A percentile compares a stretch with the other conserved stretches of the same genome.
phyloP scores from a whole-genome alignment of 2,329 filamentous ascomycete species.

The Ophiobolus disseminans region DNA sequence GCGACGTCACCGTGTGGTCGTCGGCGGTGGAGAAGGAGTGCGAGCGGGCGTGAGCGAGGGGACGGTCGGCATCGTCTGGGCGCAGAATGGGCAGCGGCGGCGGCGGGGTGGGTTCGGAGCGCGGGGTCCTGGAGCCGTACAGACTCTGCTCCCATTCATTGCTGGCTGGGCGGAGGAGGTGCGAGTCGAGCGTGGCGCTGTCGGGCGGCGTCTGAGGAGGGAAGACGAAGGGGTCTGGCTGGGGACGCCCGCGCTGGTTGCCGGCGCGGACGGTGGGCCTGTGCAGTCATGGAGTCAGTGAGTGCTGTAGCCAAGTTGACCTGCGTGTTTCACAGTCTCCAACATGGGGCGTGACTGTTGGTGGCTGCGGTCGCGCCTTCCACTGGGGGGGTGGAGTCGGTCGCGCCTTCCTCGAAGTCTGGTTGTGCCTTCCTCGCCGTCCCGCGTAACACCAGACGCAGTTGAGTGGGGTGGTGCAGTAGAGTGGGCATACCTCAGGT shows the following conservation, averaged over 20 bases:
- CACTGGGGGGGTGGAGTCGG: neutral
- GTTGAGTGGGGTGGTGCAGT: neutral
- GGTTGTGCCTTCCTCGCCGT: neutral
- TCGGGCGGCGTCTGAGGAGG: slow-evolving; percentile 49
- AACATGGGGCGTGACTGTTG: neutral
- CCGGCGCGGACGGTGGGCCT: slow-evolving; percentile 47
- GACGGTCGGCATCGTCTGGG: slow-evolving; percentile 27
- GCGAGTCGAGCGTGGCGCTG: slow-evolving; percentile 41
- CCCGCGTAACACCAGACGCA: neutral
- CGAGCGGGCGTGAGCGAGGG: slow-evolving; percentile 58
- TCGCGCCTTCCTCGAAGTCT: neutral
- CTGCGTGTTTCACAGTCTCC: too few relatives aligned
- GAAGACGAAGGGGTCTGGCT: slow-evolving; percentile 48
- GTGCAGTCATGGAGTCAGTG: slow-evolving; percentile 25
- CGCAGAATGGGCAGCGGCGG: slow-evolving; percentile 26
- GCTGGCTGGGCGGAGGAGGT: slow-evolving; percentile 38
- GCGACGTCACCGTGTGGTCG: slow-evolving; percentile 60
- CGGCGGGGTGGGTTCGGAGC: slow-evolving; percentile 33
- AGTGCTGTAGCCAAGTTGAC: neutral
- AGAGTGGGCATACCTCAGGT: slow-evolving; percentile 50
- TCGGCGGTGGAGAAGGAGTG: slow-evolving; percentile 80
- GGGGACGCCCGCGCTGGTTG: slow-evolving; percentile 42
- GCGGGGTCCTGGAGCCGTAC: slow-evolving; percentile 43
- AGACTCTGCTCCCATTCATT: slow-evolving; percentile 48
- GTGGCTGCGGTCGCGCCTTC: too few relatives aligned